phyloP scores from a whole-genome alignment of 345 rosid genomes.

The Salix arbutifolia region DNA sequence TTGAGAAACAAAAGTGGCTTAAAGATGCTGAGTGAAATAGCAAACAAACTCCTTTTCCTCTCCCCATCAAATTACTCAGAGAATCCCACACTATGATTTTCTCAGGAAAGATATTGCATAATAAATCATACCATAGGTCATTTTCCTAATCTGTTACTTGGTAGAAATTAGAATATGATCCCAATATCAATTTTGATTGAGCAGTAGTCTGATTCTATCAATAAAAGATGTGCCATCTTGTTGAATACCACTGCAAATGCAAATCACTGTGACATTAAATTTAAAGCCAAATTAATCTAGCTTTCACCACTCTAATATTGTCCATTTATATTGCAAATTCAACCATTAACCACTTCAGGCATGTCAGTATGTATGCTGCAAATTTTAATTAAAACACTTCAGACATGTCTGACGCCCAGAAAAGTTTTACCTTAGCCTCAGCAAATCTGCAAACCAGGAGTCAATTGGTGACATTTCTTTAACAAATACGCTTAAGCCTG shows the following conservation, averaged over 20 bases:
- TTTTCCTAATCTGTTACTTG: background rate
- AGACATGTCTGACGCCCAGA: background rate
- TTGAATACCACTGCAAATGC: background rate
- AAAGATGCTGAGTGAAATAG: background rate
- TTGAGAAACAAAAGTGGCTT: background rate
- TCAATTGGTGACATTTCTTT: background rate
- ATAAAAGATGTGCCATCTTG: background rate
- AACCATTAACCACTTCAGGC: background rate
- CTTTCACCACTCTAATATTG: background rate
- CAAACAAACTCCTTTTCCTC: background rate
- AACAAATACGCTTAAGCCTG: background rate
- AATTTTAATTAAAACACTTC: background rate
- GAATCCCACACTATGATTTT: background rate
- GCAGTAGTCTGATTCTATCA: background rate
- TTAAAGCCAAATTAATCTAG: background rate
- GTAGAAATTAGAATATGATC: background rate
- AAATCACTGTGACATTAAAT: background rate
- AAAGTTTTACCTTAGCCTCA: background rate
- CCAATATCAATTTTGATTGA: background rate
- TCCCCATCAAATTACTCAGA: background rate
- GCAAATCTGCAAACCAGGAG: background rate
- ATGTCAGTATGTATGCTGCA: background rate
- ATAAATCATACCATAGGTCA: background rate
- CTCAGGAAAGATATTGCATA: background rate
- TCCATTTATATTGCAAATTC: slow-evolving; percentile 4